Evolutionary conservation across 768 basidiomycete genomes (phyloP), one percentile per base, ranked within the genome.

Genomic region (Lactifluus pinguis): DNA sequence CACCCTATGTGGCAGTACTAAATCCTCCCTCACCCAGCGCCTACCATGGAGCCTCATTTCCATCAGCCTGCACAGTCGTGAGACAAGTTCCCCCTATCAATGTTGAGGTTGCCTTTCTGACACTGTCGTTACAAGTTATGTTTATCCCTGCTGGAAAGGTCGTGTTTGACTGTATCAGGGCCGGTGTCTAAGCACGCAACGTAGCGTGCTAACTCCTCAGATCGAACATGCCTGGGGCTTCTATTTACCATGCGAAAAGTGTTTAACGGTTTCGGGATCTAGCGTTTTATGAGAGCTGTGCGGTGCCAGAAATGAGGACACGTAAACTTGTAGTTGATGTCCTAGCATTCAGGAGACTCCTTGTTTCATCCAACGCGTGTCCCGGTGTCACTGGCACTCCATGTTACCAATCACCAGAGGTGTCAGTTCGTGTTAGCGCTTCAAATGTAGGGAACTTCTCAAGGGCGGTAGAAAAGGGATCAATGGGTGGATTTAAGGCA

Each of bases 101-200:
- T 9, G n/a, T 17, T 21, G 7, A 2, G 38, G 6, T 11, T n/a
- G n/a, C n/a, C n/a, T n/a, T 51, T 30, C 45, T 63, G 55, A 65
- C n/a, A n/a, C 19, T 6, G 36, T 49, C 4, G 9, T 25, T 15
- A 25, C 17, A 38, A 65, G 64, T 17, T 48, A 44, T 63, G 11
- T 1, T 0, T 6, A 0, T 42, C 21, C 25, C 42, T 11, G 44
- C 64, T 9, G 61, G 52, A 25, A 63, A 59, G 15, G 53, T 51
- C 39, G 55, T 52, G 17, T 51, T 19, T 38, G 61, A 63, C 34
- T 29, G 58, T 19, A 14, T 65, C 19, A 58, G 19, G 21, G 61
- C 55, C 7, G 53, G 49, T 52, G n/a, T 65, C 34, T 65, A 34
- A 54, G 10, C 45, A 47, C 19, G 21, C 21, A 5, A 19, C 21